Evolutionary conservation across 768 basidiomycete species (phyloP), one percentile per base, ranked within the genome.

Genomic region (Chalciporus chontae): DNA sequence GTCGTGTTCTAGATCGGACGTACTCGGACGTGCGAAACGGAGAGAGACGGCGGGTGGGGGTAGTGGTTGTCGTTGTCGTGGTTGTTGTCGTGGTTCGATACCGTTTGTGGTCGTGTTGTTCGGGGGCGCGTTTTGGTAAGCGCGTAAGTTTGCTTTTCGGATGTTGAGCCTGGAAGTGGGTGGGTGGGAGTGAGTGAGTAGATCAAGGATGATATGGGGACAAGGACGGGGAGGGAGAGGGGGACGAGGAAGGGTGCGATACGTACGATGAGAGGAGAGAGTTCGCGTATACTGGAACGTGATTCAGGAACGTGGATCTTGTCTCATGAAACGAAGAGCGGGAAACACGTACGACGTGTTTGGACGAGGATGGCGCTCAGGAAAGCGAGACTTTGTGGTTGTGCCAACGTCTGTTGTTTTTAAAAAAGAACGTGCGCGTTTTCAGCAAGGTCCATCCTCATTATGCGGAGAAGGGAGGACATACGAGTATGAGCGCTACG

Each of bases 251-350:
- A 3, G 14, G 6, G 13, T n/a, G n/a, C 1, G 34, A 19, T n/a
- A 53, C 59, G 40, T 18, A 66, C 64, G 62, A 66, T 46, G 60
- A 52, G 23, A 66, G 55, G 36, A 66, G 56, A 26, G 64, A 67
- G 46, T 66, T 66, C 40, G 65, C 62, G 9, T 66, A 66, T 9
- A 66, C 65, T 65, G 29, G 2, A 26, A 7, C 7, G 26, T 21
- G 21, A 21, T 21, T 21, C 21, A 21, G 21, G 21, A 21, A 21
- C 4, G 21, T 21, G 21, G 21, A 21, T 21, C 21, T 21, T 2
- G 4, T 21, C n/a, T n/a, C 26, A 8, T 26, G 26, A 26, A 8
- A 24, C 4, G 24, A 24, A 8, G 14, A 27, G 19, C 7, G 13
- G 26, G 15, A 11, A 15, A 26, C 5, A 64, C 64, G 43, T 47